A percentile compares a stretch with the other conserved stretches of the same genome.
Evolutionary conservation across 371 early-diverging fungal species (phyloP).

Genomic region (Mucor lusitanicus): DNA sequence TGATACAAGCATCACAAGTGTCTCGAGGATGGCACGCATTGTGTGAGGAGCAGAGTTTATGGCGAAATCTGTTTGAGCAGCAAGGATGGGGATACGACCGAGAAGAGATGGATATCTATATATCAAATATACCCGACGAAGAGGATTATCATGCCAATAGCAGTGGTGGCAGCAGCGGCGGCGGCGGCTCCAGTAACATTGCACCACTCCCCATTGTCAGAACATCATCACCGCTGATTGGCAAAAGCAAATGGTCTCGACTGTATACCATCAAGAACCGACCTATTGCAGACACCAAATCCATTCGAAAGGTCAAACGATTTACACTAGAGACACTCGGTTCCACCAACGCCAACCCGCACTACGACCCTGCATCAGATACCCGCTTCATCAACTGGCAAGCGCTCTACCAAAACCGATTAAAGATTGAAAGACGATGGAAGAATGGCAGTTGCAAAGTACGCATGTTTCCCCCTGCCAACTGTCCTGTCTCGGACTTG

Average conservation of each 20-base stretch:
- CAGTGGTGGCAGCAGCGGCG: neutral
- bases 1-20: slow-evolving; percentile 54
- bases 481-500: slow-evolving; percentile 60
- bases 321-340: neutral
- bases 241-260: slow-evolving; percentile 54
- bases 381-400: slow-evolving; percentile 41
- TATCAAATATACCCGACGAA: slow-evolving; percentile 22
- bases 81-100: slow-evolving; percentile 60
- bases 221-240: slow-evolving; percentile 61
- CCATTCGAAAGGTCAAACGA: neutral
- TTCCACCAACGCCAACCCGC: slow-evolving; percentile 51
- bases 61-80: slow-evolving; percentile 57
- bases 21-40: slow-evolving; percentile 65
- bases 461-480: slow-evolving; percentile 34
- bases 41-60: slow-evolving; percentile 62
- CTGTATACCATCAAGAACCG: slow-evolving; percentile 13
- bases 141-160: slow-evolving; percentile 2
- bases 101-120: slow-evolving; percentile 45
- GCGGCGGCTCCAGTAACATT: neutral
- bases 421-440: slow-evolving; percentile 43
- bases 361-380: slow-evolving; percentile 31
- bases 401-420: slow-evolving; percentile 33
- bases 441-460: slow-evolving; percentile 38
- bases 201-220: slow-evolving; percentile 13
- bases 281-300: neutral